Percentiles rank a stretch among this genome's conserved stretches.
phyloP scores from a whole-genome alignment of 2,329 filamentous ascomycete species.

The Diplodia seriata region DNA sequence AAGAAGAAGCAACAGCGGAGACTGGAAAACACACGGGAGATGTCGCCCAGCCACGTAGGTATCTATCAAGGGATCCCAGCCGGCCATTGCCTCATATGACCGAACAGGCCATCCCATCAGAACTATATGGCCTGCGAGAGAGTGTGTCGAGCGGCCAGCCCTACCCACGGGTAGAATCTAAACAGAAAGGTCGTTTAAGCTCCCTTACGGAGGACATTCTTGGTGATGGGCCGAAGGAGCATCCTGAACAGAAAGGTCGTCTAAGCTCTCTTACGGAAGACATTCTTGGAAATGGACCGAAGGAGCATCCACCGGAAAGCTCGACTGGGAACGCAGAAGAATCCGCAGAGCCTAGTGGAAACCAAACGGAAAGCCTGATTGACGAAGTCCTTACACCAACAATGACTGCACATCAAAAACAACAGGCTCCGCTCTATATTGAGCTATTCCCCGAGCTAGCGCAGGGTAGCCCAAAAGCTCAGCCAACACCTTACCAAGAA shows the following conservation, averaged over 20 bases:
- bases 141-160: neutral
- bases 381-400: neutral
- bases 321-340: neutral
- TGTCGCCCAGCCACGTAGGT: neutral
- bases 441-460: conserved; percentile 29
- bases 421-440: neutral
- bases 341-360: neutral
- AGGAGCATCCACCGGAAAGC: too few species aligned
- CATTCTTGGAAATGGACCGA: neutral
- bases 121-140: neutral
- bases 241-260: too few species aligned
- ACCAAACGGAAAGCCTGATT: neutral
- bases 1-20: neutral
- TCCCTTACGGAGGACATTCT: conserved; percentile 5
- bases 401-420: neutral
- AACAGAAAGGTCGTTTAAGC: neutral
- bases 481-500: neutral
- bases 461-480: neutral
- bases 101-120: conserved; percentile 10
- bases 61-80: conserved; percentile 8
- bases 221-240: neutral
- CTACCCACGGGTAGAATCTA: neutral
- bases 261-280: neutral
- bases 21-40: neutral
- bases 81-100: conserved; percentile 16